Percentiles rank a stretch among this genome's conserved stretches.
phyloP scores from a whole-genome alignment of 495 filamentous ascomycete species.

The Aspergillus olivimuriae region DNA sequence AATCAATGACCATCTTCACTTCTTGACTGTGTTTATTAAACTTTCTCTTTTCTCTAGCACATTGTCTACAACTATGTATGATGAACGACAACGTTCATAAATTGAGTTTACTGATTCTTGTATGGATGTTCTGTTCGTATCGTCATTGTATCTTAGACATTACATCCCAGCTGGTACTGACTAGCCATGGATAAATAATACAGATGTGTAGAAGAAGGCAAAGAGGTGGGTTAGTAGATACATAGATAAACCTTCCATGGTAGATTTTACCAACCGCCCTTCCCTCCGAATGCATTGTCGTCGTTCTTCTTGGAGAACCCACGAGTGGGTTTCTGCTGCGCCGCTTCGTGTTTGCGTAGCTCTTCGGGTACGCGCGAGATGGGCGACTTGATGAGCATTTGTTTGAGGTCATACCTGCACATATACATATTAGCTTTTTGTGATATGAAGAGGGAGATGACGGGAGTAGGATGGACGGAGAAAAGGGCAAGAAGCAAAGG shows the following conservation, averaged over 20 bases:
- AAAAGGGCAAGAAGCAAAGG: background rate
- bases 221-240: too few species aligned
- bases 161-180: too few species aligned
- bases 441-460: constrained; percentile 14
- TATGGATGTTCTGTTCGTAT: too few species aligned
- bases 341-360: constrained; percentile 86
- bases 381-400: constrained; percentile 89
- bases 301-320: constrained; percentile 57
- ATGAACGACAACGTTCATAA: background rate
- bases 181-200: too few species aligned
- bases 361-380: constrained; percentile 92
- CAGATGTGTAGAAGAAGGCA: too few species aligned
- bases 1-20: too few species aligned
- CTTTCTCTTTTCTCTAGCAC: too few species aligned
- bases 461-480: background rate
- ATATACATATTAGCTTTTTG: too few species aligned
- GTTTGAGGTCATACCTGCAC: constrained; percentile 70
- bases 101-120: too few species aligned
- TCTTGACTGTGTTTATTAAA: too few species aligned
- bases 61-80: too few species aligned
- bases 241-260: background rate
- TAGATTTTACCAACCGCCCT: constrained; percentile 43
- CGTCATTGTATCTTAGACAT: too few species aligned
- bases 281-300: constrained; percentile 55
- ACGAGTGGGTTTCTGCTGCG: constrained; percentile 70